Percentiles rank a stretch among this genome's conserved stretches.
phyloP scores from a whole-genome alignment of 1,139 yeast genomes.

The Scheffersomyces cryptocercus region DNA sequence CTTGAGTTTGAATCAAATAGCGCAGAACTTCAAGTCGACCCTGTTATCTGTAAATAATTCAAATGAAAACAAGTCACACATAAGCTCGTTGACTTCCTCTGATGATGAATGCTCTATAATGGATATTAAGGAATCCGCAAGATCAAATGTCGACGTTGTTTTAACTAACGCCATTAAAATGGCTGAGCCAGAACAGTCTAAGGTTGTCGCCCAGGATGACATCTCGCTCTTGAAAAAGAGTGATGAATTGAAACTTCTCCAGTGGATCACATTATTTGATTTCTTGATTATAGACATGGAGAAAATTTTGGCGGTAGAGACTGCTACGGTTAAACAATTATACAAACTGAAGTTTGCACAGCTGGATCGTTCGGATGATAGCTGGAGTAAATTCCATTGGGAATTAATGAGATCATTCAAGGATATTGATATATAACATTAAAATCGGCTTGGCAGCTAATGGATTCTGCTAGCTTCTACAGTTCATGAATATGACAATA shows the following conservation, averaged over 20 bases:
- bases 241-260: slow-evolving; percentile 26
- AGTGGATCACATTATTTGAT: slow-evolving; percentile 33
- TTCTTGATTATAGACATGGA: slow-evolving; percentile 18
- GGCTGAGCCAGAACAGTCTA: slow-evolving; percentile 8
- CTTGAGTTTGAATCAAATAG: slow-evolving; percentile 29
- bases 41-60: slow-evolving; percentile 4
- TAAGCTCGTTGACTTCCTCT: slow-evolving; percentile 20
- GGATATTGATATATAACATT: not conserved
- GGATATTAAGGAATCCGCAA: slow-evolving; percentile 1
- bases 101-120: slow-evolving; percentile 21
- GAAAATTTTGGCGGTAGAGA: slow-evolving; percentile 18
- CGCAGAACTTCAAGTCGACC: slow-evolving; percentile 14
- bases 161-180: slow-evolving; percentile 5
- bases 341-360: slow-evolving; percentile 13
- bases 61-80: slow-evolving; percentile 4
- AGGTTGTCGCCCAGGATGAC: slow-evolving; percentile 8
- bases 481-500: no score
- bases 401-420: slow-evolving; percentile 12
- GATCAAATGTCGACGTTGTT: slow-evolving; percentile 2
- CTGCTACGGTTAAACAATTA: slow-evolving; percentile 18
- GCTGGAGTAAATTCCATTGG: slow-evolving; percentile 15
- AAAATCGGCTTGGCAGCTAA: no score
- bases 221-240: slow-evolving; percentile 3
- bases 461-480: no score
- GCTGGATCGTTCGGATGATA: slow-evolving; percentile 12